Evolutionary conservation across 176 grass and related monocot species (phyloP), one percentile per base, ranked within the genome.

Genomic region (Ampelocalamus luodianensis): DNA sequence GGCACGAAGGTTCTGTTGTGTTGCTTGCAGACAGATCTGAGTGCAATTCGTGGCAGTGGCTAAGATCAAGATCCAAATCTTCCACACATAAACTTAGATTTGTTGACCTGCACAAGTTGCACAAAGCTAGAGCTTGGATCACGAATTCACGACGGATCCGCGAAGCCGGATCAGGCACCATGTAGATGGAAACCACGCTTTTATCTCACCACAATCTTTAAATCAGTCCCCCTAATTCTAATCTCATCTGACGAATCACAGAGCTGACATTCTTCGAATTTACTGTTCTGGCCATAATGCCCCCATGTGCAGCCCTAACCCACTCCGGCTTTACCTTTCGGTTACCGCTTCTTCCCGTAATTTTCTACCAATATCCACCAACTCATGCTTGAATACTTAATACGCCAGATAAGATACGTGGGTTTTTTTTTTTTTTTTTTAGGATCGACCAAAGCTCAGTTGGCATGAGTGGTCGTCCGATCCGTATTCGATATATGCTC

Each of bases 201-300:
- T 39, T 20, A 16, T 40, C 54, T 29, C 43, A 9, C 15, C 14
- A 1, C 11, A 38, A 72, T 68, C 46, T 77, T 85, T 56, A 77
- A 76, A 16, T 2, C n/a, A 23, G 40, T 36, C 18, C 6, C 10
- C 22, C 37, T 36, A 51, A 34, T 67, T n/a, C 15, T 68, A 68
- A 82, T 68, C 62, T 10, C 5, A 39, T 13, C 63, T 37, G 29
- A 69, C 79, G 72, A 82, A 82, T 87, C 49, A 60, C 10, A 42
- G 63, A 7, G 42, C 53, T 82, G 65, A 83, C 73, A 88, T 88
- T 88, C 80, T 78, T 71, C 65, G 73, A 88, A 83, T 82, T 87
- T 78, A 78, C 73, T 49, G 20, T 77, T 29, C 39, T 48, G 8
- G 15, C 32, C 44, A 18, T 39, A 6, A 5, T 17, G 51, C 26